Conservation (phyloP, 2,329 filamentous ascomycete genomes). For the Apiospora pterosperma region DNA sequence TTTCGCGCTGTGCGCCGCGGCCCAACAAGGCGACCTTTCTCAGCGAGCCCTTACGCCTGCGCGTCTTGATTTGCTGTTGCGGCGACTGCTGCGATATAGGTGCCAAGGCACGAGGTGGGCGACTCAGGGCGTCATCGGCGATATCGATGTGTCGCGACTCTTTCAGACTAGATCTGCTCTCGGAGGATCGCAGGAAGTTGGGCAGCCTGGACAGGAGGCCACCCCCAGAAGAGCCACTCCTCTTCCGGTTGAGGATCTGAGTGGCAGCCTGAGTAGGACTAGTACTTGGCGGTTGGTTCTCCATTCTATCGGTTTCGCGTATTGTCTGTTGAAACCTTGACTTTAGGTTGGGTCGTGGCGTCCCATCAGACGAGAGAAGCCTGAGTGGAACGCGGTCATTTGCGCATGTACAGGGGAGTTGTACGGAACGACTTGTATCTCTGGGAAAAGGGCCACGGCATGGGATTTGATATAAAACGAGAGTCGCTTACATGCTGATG, state of each 20-base stretch:
- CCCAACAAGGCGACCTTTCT: conserved; percentile 83
- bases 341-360: conserved; percentile 7
- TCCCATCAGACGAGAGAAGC: conserved; percentile 3
- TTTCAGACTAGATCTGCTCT: conserved; percentile 21
- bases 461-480: background rate
- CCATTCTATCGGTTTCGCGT: conserved; percentile 18
- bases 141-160: conserved; percentile 22
- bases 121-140: conserved; percentile 17
- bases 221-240: conserved; percentile 52
- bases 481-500: background rate
- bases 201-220: conserved; percentile 67
- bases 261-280: conserved; percentile 12
- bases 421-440: background rate
- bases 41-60: conserved; percentile 78
- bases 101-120: conserved; percentile 27
- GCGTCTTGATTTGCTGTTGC: conserved; percentile 41
- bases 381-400: background rate
- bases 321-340: conserved; percentile 11
- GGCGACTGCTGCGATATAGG: conserved; percentile 35
- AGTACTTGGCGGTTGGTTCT: conserved; percentile 21
- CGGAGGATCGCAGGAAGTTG: conserved; percentile 53
- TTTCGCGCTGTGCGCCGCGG: conserved; percentile 62
- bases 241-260: conserved; percentile 36
- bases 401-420: background rate
- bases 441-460: background rate